Conservation (phyloP, 1,284 basidiomycete genomes). For the Binderoboletus segoi region DNA sequence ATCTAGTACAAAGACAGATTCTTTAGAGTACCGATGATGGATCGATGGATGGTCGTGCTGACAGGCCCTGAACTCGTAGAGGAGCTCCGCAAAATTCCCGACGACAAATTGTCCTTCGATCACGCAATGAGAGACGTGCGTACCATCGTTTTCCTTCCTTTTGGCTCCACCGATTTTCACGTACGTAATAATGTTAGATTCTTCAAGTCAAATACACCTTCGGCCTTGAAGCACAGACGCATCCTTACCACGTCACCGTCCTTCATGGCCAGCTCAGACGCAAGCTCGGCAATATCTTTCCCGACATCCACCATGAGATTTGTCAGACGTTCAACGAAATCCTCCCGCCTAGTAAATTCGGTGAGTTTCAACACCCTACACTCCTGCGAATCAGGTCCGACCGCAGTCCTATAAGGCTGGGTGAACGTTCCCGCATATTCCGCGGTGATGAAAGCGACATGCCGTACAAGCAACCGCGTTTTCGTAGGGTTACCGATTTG, state of each 20-base stretch:
- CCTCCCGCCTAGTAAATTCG: constrained; percentile 27
- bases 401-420: constrained; percentile 31
- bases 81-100: constrained; percentile 41
- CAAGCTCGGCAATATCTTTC: constrained; percentile 39
- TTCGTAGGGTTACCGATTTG: constrained; percentile 49
- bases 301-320: constrained; percentile 43
- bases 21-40: constrained; percentile 42
- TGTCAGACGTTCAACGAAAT: constrained; percentile 35
- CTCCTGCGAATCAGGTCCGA: constrained; percentile 13
- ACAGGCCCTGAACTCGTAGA: constrained; percentile 38
- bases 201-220: constrained; percentile 43
- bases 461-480: constrained; percentile 43
- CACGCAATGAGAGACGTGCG: constrained; percentile 38
- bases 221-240: constrained; percentile 35
- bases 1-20: constrained; percentile 35
- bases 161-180: constrained; percentile 5
- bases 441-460: constrained; percentile 36
- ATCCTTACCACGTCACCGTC: constrained; percentile 42
- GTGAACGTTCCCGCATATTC: constrained; percentile 30
- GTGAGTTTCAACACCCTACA: constrained; percentile 17
- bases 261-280: constrained; percentile 41
- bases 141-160: constrained; percentile 8
- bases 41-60: constrained; percentile 40
- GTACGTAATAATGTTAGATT: constrained; percentile 29
- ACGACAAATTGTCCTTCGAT: constrained; percentile 40